Percentiles rank a stretch among this genome's conserved stretches.
Conservation (phyloP, 73 alveolate species). For the Tetrahymena malaccensis region DNA sequence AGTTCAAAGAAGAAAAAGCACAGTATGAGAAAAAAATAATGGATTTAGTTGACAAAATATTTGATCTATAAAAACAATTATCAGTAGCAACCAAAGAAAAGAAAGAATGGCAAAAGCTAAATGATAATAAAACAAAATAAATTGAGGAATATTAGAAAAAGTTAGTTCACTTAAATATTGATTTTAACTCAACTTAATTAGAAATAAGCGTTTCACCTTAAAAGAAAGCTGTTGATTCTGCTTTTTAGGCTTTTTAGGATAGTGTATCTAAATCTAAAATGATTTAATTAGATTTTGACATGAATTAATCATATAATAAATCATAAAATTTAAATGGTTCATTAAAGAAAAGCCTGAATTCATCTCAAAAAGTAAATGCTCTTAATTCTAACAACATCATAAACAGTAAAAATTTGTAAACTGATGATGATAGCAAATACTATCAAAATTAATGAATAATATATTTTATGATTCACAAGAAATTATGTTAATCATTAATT, state of each 20-base stretch:
- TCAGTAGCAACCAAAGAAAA: background rate
- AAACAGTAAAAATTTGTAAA: background rate
- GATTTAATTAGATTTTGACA: background rate
- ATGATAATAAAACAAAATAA: background rate
- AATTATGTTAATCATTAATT: background rate
- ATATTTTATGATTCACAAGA: background rate
- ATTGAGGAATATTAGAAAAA: background rate
- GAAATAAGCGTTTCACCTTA: background rate
- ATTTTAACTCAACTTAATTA: background rate
- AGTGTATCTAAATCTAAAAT: background rate
- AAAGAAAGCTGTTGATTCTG: background rate
- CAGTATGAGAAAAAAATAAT: background rate
- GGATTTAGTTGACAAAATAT: background rate
- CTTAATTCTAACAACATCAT: background rate
- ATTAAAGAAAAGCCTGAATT: background rate
- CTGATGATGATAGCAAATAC: background rate
- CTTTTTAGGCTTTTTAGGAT: background rate
- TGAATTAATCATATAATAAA: background rate
- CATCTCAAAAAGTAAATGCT: background rate
- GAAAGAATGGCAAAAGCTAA: background rate
- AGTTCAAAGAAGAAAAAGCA: background rate
- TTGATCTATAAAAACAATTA: background rate
- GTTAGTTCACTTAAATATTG: background rate
- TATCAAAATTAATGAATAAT: background rate
- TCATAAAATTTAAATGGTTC: background rate